Evolutionary conservation across 2,329 filamentous ascomycete species (phyloP).

Genomic region (Cladorrhinum sp.): DNA sequence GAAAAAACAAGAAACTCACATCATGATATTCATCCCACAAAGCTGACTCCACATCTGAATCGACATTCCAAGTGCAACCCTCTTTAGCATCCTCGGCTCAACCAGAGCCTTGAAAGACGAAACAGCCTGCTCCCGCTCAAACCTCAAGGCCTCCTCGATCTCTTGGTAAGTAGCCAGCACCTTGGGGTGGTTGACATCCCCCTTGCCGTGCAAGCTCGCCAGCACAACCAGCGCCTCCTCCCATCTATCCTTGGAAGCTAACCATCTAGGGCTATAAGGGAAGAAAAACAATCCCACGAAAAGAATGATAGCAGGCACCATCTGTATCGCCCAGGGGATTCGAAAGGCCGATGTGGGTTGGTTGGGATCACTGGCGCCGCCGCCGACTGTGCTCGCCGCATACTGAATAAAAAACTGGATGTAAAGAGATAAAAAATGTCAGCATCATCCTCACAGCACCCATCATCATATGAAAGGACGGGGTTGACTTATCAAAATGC

Average conservation of each 20-base stretch:
- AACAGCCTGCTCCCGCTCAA: slow-evolving; percentile 51
- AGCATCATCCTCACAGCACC: not conserved
- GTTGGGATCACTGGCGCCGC: slow-evolving; percentile 46
- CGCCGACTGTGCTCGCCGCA: slow-evolving; percentile 49
- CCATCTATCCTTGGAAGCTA: slow-evolving; percentile 65
- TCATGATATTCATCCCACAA: slow-evolving; percentile 60
- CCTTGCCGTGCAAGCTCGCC: slow-evolving; percentile 56
- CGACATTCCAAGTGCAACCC: slow-evolving; percentile 47
- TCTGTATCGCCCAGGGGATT: slow-evolving; percentile 61
- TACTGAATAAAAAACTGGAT: slow-evolving; percentile 64
- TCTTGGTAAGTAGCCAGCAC: slow-evolving; percentile 64
- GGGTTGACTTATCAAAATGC: slow-evolving; percentile 51
- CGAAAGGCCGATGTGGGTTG: slow-evolving; percentile 55
- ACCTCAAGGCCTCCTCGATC: slow-evolving; percentile 52
- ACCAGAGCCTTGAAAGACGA: slow-evolving; percentile 50
- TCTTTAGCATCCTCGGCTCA: slow-evolving; percentile 51
- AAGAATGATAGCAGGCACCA: slow-evolving; percentile 51
- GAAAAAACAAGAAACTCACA: slow-evolving; percentile 32
- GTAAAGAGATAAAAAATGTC: not conserved
- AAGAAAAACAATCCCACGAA: slow-evolving; percentile 59
- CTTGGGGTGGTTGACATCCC: slow-evolving; percentile 54
- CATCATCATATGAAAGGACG: no score
- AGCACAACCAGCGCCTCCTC: slow-evolving; percentile 61
- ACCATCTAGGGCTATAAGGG: slow-evolving; percentile 65
- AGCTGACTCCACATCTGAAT: slow-evolving; percentile 49